Base-by-base conservation (phyloP, 2,329 filamentous ascomycete species). In the Trichoderma harzianum region DNA sequence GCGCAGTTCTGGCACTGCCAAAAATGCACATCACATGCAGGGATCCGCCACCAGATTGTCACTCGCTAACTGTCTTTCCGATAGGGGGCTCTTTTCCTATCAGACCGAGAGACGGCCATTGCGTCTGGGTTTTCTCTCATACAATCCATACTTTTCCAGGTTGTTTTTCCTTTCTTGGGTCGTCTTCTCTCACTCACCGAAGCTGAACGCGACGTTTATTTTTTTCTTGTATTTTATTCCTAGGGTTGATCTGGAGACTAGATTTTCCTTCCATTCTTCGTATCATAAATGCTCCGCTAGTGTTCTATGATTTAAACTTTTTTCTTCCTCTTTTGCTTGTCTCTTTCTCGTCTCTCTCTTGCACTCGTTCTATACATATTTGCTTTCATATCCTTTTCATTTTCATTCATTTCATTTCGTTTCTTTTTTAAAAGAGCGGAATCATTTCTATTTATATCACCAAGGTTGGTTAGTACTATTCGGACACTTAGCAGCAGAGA, bases 1-100 rank as follows among this genome's bases (percentile, higher is more conserved):
- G 76, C 76, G 74, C 76, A 77, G 76, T 72, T n/a, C 39, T 51
- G 21, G 36, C 55, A 61, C 47, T 69, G 62, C 71, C 64, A 62
- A 66, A 66, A 51, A 62, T 47, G 32, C 39, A 34, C 57, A 34
- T 32, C 34, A 36, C 34, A 36, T 36, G 34, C 64, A 67, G 64
- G 64, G 64, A 67, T 67, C 32, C 60, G 51, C 64, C 47, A 36
- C 55, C 16, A 32, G 32, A 53, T 60, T 60, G 57, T 34, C 55
- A 32, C 18, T 21, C 47, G 47, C 47, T 53, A 53, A 11, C 57
- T 5, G n/a, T 34, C 18, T 34, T 60, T 60, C 30, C 57, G 57
- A 63, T 70, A 70, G 58, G 67, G 67, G 67, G 36, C 39, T 32
- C 28, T 47, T 30, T 30, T 68, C 47, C 47, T 24, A 53, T 24